Evolutionary conservation across 2,329 filamentous ascomycete species (phyloP), one percentile per base, ranked within the genome.

Genomic region (Mariannaea sp.): DNA sequence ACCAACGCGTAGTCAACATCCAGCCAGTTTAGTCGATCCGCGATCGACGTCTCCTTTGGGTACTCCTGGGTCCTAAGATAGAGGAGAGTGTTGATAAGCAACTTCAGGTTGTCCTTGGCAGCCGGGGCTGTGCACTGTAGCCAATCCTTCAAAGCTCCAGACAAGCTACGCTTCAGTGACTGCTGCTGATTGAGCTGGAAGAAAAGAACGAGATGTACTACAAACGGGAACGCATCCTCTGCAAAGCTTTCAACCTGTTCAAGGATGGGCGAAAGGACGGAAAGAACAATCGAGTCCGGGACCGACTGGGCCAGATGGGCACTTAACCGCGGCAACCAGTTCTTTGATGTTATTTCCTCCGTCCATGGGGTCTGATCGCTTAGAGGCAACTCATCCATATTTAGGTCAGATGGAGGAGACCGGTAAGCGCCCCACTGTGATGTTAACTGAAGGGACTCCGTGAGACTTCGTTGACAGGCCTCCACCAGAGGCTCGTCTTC

Each of bases 21-120:
- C 14, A 99, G 80, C 95, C 95, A 99, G 44, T 83, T 79, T 43
- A 86, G 78, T 51, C 94, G 84, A 61, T 96, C 90, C 7, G 86
- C 86, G 60, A 89, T 87, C 0, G 90, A 96, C 0, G 76, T 75
- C 70, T 99, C 94, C 10, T 84, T 81, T 0, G 89, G 89, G 12
- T 87, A 74, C 22, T 82, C 79, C 66, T 95, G 92, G 3, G 88
- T 91, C 30, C 92, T 85, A n/a, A 99, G 80, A 67, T 97, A 99
- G 3, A 99, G 75, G 24, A 99, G 78, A 3, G 87, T 83, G 58
- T 90, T 88, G 32, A 97, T 80, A 1, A 96, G 75, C 29, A 94
- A 80, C 55, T 85, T 85, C 44, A 88, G 74, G 62, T 90, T 90
- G 5, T 85, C 79, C 51, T 80, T 81, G 1, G 75, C 81, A 50